Base-by-base conservation (phyloP, 225 moss, liverwort and hornwort genomes). In the Ulota crispa region DNA sequence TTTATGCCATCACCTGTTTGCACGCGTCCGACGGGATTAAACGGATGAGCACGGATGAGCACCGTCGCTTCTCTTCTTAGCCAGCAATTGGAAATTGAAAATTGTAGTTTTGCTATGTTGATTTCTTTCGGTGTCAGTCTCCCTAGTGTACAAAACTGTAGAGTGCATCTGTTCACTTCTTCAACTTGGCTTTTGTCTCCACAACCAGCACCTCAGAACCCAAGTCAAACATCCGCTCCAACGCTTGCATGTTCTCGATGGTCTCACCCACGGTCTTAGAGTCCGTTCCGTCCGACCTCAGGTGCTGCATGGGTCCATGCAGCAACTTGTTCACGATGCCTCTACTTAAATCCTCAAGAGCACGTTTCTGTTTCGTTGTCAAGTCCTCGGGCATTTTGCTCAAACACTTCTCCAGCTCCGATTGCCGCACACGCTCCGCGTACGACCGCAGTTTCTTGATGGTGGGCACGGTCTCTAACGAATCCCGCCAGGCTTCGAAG, bases 401-500 rank as follows among this genome's bases (percentile, higher is more conserved):
- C 77, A 96, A 85, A 76, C 95, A 95, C 76, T 96, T 96, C 72
- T 96, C 92, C 32, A 95, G 79, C 68, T 96, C 96, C 31, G 89
- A 59, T 56, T 91, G 86, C 72, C 96, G 67, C 70, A 96, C 89
- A 32, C 92, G 86, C 81, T 96, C 96, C 0, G 95, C 96, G 56
- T 96, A 95, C 5, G 96, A 89, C 64, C 96, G 86, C 31, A 96
- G 79, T 66, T 93, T 95, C 75, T 96, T 96, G 16, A 96, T 96
- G 6, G 96, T 96, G 3, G 96, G 96, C n/a, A 96, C 96, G 0
- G 95, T 96, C 78, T 96, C 96, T 53, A 96, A 78, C 2, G 95
- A 95, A 68, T 96, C 96, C 65, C 96, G 80, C 96, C 96, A 96
- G 3, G 93, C 87, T 31, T 96, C 96, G 78, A 96, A 96, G 61